Evolutionary conservation across 176 grass and related monocot genomes (phyloP).

Genomic region (Aechmea fasciata): DNA sequence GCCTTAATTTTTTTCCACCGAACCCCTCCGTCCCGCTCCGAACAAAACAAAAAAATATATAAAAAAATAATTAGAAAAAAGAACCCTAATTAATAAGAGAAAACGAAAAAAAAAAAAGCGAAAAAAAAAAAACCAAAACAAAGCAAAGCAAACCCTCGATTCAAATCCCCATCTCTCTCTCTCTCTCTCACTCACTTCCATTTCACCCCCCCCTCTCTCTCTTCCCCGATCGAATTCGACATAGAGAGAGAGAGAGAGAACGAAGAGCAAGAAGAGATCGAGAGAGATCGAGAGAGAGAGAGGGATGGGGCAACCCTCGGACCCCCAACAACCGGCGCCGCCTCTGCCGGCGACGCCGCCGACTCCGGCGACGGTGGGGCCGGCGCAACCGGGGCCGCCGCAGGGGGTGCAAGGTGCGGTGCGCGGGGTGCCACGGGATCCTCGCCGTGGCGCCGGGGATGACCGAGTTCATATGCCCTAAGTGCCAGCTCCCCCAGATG

Average conservation of each 20-base stretch:
- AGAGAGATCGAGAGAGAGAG: background rate
- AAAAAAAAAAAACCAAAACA: background rate
- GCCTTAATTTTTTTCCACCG: background rate
- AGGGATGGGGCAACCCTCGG: background rate
- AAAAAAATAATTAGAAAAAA: too few relatives aligned
- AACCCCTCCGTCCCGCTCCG: background rate
- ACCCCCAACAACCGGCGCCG: background rate
- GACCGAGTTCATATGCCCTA: conserved; percentile 87
- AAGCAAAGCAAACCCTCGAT: background rate
- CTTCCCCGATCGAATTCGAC: background rate
- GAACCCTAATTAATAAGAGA: background rate
- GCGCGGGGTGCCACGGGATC: conserved; percentile 50
- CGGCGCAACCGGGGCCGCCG: background rate
- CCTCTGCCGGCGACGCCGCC: conserved; percentile 11
- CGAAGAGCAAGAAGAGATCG: background rate
- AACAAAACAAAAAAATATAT: background rate
- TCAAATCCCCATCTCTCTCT: background rate
- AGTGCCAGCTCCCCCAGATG: conserved; percentile 59
- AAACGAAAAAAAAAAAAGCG: too few relatives aligned
- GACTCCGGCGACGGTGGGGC: background rate
- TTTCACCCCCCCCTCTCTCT: background rate
- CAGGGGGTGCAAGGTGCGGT: conserved; percentile 46
- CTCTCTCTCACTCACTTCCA: background rate
- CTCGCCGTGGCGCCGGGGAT: conserved; percentile 54
- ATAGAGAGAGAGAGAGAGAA: background rate